Conservation (phyloP, 371 early-diverging fungal species). For the Rhizopus sp. region DNA sequence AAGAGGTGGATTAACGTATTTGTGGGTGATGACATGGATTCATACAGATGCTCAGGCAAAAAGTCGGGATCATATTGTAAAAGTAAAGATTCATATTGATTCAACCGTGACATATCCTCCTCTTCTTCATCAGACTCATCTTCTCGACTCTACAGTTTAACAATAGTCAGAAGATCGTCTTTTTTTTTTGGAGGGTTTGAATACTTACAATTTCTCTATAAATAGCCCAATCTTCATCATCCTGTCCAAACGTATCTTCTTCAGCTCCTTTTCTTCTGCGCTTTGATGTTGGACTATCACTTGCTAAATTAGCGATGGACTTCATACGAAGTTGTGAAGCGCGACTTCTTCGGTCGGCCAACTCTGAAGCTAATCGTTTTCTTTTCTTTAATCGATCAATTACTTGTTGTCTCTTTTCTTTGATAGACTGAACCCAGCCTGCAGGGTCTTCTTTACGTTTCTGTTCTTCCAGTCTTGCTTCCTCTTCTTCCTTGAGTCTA, state of each 20-base stretch:
- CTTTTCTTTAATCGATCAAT: slow-evolving; percentile 66
- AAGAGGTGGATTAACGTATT: slow-evolving; percentile 55
- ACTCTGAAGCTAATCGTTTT: slow-evolving; percentile 69
- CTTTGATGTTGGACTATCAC: slow-evolving; percentile 56
- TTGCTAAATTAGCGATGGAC: slow-evolving; percentile 81
- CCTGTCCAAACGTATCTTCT: slow-evolving; percentile 92
- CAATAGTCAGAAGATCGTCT: background rate
- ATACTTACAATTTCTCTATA: slow-evolving; percentile 81
- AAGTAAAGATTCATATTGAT: slow-evolving; percentile 71
- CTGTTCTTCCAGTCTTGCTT: slow-evolving; percentile 72
- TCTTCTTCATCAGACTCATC: slow-evolving; percentile 88
- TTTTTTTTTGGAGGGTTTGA: background rate
- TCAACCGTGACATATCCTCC: slow-evolving; percentile 65
- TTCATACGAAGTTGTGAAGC: slow-evolving; percentile 86
- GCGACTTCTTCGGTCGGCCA: slow-evolving; percentile 83
- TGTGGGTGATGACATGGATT: slow-evolving; percentile 48
- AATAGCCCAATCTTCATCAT: slow-evolving; percentile 91
- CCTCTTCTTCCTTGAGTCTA: slow-evolving; percentile 61
- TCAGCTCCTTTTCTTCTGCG: slow-evolving; percentile 62
- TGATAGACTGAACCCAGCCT: slow-evolving; percentile 73
- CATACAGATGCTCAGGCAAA: slow-evolving; percentile 54
- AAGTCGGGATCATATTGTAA: slow-evolving; percentile 76
- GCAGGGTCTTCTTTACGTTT: slow-evolving; percentile 65
- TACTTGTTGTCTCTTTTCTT: slow-evolving; percentile 62
- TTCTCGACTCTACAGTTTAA: slow-evolving; percentile 65